These are phyloP conservation scores for Oryza nivara DNA, from an alignment of 176 grass and related monocot genomes.

Conservation along the genomic window DNA sequence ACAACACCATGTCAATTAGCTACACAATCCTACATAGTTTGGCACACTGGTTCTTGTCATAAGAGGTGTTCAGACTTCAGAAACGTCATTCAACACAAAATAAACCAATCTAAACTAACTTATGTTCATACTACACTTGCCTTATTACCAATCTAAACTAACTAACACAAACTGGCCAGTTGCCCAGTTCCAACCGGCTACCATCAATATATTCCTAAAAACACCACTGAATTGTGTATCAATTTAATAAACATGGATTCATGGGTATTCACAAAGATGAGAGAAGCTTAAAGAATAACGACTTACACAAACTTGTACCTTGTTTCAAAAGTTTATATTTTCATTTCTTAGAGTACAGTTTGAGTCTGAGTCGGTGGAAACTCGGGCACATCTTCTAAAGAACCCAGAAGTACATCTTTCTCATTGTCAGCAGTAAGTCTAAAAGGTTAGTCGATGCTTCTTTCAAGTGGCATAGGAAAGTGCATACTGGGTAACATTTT, in stretches of 20 bases:
- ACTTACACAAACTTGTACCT: conserved; percentile 38
- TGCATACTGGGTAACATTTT: conserved; percentile 52
- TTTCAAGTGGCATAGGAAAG: conserved; percentile 59
- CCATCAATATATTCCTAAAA: conserved; percentile 26
- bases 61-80: not conserved
- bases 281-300: conserved; percentile 11
- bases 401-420: conserved; percentile 19
- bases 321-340: conserved; percentile 1
- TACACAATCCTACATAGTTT: not conserved
- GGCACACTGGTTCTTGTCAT: not conserved
- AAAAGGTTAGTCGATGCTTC: conserved; percentile 18
- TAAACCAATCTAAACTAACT: conserved; percentile 13
- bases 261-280: conserved; percentile 16
- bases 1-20: not conserved
- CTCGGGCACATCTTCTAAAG: conserved; percentile 21
- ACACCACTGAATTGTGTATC: conserved; percentile 5
- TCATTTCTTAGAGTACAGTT: conserved; percentile 47
- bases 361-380: conserved; percentile 10
- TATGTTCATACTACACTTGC: conserved; percentile 8
- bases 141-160: not conserved
- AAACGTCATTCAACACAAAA: conserved; percentile 1
- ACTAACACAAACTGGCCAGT: not conserved
- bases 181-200: conserved; percentile 11
- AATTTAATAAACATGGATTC: not conserved
- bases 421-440: conserved; percentile 26